Conservation (phyloP, 768 basidiomycete species). For the Termitomyces sp. region DNA sequence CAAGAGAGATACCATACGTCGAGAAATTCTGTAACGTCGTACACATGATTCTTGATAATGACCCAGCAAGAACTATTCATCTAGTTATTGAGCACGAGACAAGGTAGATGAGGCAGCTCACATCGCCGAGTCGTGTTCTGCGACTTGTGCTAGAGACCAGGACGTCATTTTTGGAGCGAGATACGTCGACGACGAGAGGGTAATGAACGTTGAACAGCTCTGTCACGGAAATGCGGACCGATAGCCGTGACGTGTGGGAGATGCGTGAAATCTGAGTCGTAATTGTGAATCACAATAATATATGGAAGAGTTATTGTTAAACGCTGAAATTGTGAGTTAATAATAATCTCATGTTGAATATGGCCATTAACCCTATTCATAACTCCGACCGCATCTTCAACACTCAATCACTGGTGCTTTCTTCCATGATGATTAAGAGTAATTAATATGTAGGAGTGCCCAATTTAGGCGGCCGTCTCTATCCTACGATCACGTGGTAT, state of each 20-base stretch:
- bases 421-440: too few relatives aligned
- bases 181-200: not conserved
- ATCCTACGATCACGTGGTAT: conserved; percentile 12
- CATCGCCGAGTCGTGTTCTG: conserved; percentile 50
- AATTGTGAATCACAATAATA: too few relatives aligned
- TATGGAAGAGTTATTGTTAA: not conserved
- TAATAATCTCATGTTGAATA: too few relatives aligned
- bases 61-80: conserved; percentile 72
- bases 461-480: too few relatives aligned
- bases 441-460: not conserved
- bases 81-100: conserved; percentile 5
- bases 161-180: conserved; percentile 29
- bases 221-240: not conserved
- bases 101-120: conserved; percentile 20
- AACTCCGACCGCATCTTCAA: too few relatives aligned
- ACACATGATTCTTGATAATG: conserved; percentile 73
- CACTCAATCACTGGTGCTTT: too few relatives aligned
- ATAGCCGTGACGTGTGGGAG: not conserved
- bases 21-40: conserved; percentile 81
- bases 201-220: not conserved
- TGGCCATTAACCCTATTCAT: too few relatives aligned
- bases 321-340: too few relatives aligned
- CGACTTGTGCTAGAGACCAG: conserved; percentile 51
- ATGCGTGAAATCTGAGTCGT: too few relatives aligned
- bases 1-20: conserved; percentile 30